Percentiles rank a stretch among this genome's conserved stretches.
Conservation (phyloP, 2,329 filamentous ascomycete species). For the Epichloe glyceriae region DNA sequence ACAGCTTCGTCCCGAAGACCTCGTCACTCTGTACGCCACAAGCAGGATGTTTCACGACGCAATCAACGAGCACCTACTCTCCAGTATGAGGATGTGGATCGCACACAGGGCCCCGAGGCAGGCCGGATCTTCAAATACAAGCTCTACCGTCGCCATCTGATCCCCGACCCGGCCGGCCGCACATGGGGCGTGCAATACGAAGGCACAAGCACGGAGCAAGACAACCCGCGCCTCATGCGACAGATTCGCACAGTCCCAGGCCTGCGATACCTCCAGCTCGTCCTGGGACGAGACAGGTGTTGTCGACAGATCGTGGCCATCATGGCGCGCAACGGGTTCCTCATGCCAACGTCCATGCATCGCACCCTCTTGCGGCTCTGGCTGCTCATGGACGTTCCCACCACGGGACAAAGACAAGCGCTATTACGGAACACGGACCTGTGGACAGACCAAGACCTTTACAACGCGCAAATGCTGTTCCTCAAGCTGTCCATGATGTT, state of each 20-base stretch:
- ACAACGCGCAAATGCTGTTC: slow-evolving; percentile 50
- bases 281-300: slow-evolving; percentile 42
- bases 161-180: slow-evolving; percentile 44
- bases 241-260: slow-evolving; percentile 42
- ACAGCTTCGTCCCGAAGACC: slow-evolving; percentile 38
- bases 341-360: slow-evolving; percentile 35
- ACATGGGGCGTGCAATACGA: slow-evolving; percentile 19
- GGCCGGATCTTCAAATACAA: slow-evolving; percentile 46
- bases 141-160: slow-evolving; percentile 43
- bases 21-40: slow-evolving; percentile 52
- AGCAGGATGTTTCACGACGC: slow-evolving; percentile 49
- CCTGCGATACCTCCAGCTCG: slow-evolving; percentile 55
- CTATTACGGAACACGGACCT: slow-evolving; percentile 38
- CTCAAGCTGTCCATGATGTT: slow-evolving; percentile 61
- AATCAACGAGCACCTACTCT: slow-evolving; percentile 45
- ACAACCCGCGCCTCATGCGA: slow-evolving; percentile 7
- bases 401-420: slow-evolving; percentile 38
- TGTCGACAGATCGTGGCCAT: slow-evolving; percentile 49
- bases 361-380: slow-evolving; percentile 52
- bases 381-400: slow-evolving; percentile 56
- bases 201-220: not conserved
- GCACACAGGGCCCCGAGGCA: slow-evolving; percentile 38
- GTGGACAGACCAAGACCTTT: slow-evolving; percentile 48
- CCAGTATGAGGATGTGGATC: slow-evolving; percentile 44
- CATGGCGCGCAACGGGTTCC: slow-evolving; percentile 44